phyloP scores from a whole-genome alignment of 1,284 basidiomycete species.

The Ustilago trichophora region DNA sequence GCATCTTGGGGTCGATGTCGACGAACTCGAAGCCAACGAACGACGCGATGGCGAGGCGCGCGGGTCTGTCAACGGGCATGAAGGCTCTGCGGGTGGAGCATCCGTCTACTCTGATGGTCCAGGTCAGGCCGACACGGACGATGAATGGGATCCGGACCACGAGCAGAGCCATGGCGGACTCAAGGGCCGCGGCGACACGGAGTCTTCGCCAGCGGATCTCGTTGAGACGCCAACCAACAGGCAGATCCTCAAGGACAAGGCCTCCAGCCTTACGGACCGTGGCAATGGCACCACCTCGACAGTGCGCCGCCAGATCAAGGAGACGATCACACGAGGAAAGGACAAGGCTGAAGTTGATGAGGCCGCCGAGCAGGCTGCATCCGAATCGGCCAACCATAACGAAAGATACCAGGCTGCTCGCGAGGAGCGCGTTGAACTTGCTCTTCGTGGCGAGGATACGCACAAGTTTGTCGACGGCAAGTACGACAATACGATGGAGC shows the following conservation, averaged over 20 bases:
- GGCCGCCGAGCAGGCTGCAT: neutral
- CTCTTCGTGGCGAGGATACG: slow-evolving; percentile 27
- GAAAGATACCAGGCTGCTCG: slow-evolving; percentile 33
- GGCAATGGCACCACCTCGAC: slow-evolving; percentile 19
- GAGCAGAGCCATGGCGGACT: slow-evolving; percentile 72
- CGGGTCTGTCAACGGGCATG: slow-evolving; percentile 4
- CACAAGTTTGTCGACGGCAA: slow-evolving; percentile 37
- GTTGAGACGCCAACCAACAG: slow-evolving; percentile 26
- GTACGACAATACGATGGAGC: slow-evolving; percentile 43
- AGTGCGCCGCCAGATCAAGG: slow-evolving; percentile 37
- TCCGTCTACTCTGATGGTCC: slow-evolving; percentile 6
- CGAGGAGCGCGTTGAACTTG: slow-evolving; percentile 25
- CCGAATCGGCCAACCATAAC: slow-evolving; percentile 28
- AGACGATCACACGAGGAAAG: slow-evolving; percentile 14
- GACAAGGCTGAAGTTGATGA: slow-evolving; percentile 13
- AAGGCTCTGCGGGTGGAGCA: slow-evolving; percentile 6
- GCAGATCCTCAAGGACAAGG: slow-evolving; percentile 10
- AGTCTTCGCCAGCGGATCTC: slow-evolving; percentile 8
- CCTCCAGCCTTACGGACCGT: slow-evolving; percentile 10
- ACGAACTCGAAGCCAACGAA: slow-evolving; percentile 74
- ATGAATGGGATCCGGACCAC: slow-evolving; percentile 79
- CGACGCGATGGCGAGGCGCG: slow-evolving; percentile 8
- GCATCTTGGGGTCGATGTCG: slow-evolving; percentile 93
- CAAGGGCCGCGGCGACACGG: slow-evolving; percentile 6
- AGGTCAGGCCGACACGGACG: slow-evolving; percentile 43